Evolutionary conservation across 345 rosid genomes (phyloP).

Genomic region (Erysimum cheiranthoides): DNA sequence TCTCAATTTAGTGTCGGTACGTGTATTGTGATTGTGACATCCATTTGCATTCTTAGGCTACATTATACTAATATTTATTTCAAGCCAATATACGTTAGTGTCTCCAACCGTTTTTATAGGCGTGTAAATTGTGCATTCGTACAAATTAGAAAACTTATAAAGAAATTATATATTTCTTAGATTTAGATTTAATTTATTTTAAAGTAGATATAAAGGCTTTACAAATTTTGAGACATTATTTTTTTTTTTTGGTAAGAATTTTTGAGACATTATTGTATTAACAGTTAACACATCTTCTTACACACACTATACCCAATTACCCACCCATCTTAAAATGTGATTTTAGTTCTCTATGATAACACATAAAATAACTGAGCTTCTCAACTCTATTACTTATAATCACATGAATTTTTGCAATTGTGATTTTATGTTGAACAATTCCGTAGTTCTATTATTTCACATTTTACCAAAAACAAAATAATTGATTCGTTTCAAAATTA

Average conservation of each 20-base stretch:
- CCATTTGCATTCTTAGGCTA: conserved; percentile 26
- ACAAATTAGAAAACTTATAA: background rate
- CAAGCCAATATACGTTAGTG: background rate
- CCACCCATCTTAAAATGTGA: background rate
- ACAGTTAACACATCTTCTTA: background rate
- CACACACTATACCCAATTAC: background rate
- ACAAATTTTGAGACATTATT: background rate
- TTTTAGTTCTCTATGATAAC: background rate
- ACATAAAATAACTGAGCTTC: background rate
- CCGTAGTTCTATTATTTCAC: background rate
- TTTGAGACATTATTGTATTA: background rate
- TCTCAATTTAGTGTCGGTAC: conserved; percentile 36
- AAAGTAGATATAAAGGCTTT: background rate
- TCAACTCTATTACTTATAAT: background rate
- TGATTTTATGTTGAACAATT: background rate
- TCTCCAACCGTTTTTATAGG: conserved; percentile 25
- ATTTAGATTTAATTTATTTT: background rate
- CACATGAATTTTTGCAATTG: background rate
- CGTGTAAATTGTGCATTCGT: conserved; percentile 9
- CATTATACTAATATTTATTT: background rate
- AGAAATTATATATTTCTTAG: background rate
- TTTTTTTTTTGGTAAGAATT: too few species aligned
- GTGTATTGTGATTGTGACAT: conserved; percentile 36
- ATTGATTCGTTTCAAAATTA: background rate
- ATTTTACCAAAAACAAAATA: background rate